Evolutionary conservation across 805 yeast genomes (phyloP).

Genomic region (Nakazawaea molendinolei): DNA sequence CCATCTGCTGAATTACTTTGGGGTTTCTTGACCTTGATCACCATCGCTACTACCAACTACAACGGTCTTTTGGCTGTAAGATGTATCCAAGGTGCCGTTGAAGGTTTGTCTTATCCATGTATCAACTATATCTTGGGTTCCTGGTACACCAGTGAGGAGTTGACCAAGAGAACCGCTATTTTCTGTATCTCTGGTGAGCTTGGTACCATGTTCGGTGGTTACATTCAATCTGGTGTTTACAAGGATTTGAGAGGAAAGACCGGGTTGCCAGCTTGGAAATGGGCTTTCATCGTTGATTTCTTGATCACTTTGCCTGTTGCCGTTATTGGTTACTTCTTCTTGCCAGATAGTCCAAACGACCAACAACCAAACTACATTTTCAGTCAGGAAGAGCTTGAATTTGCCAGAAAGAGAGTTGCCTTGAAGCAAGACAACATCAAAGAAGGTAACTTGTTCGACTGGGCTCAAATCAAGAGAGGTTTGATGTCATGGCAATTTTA

Average conservation of each 20-base stretch:
- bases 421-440: conserved; percentile 20
- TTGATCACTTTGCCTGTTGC: conserved; percentile 53
- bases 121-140: conserved; percentile 53
- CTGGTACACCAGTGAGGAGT: conserved; percentile 48
- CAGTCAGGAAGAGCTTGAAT: conserved; percentile 31
- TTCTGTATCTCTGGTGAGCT: conserved; percentile 56
- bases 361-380: conserved; percentile 27
- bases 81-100: conserved; percentile 59
- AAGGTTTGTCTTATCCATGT: conserved; percentile 58
- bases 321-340: conserved; percentile 42
- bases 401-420: conserved; percentile 37
- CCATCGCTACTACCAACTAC: conserved; percentile 24
- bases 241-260: conserved; percentile 37
- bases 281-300: conserved; percentile 68
- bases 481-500: conserved; percentile 46
- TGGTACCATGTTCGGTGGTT: conserved; percentile 57
- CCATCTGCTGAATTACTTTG: conserved; percentile 21
- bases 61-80: conserved; percentile 50
- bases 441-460: conserved; percentile 15
- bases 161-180: conserved; percentile 52
- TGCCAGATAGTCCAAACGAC: conserved; percentile 53
- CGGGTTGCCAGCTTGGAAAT: conserved; percentile 63
- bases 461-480: conserved; percentile 35
- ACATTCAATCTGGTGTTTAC: conserved; percentile 51
- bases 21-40: conserved; percentile 23